Percentiles rank a stretch among this genome's conserved stretches.
Conservation (phyloP, 345 rosid genomes). For the Eucalyptus regnans region DNA sequence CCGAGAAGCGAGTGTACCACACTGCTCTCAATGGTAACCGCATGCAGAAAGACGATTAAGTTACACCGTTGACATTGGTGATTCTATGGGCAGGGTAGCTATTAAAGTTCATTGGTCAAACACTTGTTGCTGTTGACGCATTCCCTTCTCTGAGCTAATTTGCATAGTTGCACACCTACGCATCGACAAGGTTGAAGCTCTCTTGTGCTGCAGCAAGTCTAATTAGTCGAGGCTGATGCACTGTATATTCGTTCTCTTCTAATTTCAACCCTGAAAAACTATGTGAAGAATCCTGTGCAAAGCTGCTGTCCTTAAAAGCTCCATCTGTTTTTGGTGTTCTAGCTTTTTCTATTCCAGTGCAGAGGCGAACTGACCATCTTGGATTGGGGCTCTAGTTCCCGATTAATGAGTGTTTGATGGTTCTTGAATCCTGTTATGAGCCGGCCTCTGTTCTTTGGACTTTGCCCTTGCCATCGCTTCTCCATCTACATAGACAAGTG, state of each 20-base stretch:
- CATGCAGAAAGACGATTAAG: constrained; percentile 56
- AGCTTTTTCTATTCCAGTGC: background rate
- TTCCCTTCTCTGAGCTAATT: background rate
- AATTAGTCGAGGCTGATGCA: background rate
- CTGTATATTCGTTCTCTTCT: background rate
- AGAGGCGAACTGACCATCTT: background rate
- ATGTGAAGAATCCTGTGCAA: background rate
- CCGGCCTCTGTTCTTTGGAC: background rate
- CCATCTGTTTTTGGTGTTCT: background rate
- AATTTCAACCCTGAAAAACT: background rate
- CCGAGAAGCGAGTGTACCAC: constrained; percentile 87
- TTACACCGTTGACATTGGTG: background rate
- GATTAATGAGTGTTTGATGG: background rate
- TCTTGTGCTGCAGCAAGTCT: background rate
- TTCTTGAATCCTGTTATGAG: background rate
- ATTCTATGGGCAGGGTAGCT: background rate
- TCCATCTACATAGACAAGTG: background rate
- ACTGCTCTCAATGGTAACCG: constrained; percentile 89
- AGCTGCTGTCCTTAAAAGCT: background rate
- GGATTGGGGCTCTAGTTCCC: background rate
- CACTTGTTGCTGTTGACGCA: background rate
- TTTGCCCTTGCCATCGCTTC: background rate
- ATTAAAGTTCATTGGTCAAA: background rate
- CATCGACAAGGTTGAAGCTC: background rate
- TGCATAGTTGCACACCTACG: background rate